Evolutionary conservation across 257 asterid species (phyloP).

Genomic region (Verbena officinalis): DNA sequence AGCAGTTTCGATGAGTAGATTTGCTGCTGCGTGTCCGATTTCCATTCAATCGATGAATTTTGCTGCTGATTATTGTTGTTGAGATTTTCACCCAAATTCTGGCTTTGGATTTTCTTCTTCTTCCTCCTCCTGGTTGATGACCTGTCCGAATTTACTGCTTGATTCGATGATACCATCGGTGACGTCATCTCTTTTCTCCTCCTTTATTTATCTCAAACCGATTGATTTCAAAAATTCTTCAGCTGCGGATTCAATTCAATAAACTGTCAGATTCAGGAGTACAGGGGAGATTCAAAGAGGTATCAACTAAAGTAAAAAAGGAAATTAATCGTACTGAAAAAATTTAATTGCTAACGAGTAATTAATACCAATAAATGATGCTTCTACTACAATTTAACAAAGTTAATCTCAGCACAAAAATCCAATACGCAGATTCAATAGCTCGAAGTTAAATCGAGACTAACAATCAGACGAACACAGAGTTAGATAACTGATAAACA

Average conservation of each 20-base stretch:
- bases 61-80: constrained; percentile 18
- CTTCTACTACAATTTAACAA: not conserved
- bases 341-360: not conserved
- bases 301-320: constrained; percentile 16
- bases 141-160: constrained; percentile 49
- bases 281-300: constrained; percentile 36
- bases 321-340: not conserved
- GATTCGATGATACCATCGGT: constrained; percentile 42
- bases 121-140: constrained; percentile 46
- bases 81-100: constrained; percentile 21
- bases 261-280: constrained; percentile 29
- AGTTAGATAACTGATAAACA: not conserved
- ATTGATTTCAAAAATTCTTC: constrained; percentile 1
- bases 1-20: constrained; percentile 85
- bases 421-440: not conserved
- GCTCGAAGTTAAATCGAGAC: not conserved
- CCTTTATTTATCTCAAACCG: not conserved
- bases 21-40: constrained; percentile 80
- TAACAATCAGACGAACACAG: constrained; percentile 2
- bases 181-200: constrained; percentile 36
- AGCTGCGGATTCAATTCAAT: constrained; percentile 44
- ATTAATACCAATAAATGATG: constrained; percentile 4
- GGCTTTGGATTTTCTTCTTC: constrained; percentile 49
- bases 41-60: constrained; percentile 58
- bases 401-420: not conserved